Conservation (phyloP, 1,139 yeast genomes). For the Hansenula lynferdii region DNA sequence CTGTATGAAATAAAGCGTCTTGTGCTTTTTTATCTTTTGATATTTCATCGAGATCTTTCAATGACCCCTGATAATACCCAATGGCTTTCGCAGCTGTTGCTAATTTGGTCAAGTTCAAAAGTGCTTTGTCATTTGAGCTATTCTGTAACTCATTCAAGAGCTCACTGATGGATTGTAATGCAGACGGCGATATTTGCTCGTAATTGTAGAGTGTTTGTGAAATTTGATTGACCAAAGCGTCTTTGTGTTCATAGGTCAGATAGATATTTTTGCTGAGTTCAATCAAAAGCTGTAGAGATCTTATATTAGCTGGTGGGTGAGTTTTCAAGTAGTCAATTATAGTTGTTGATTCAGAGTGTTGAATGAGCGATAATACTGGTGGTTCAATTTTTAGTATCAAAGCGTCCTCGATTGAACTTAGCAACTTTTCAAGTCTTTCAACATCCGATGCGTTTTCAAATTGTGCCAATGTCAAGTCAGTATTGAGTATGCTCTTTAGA, state of each 20-base stretch:
- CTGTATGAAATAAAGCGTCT: not conserved
- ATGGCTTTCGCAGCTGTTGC: constrained; percentile 2
- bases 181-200: not conserved
- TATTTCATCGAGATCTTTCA: constrained; percentile 1
- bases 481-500: not conserved
- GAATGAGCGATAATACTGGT: not conserved
- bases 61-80: not conserved
- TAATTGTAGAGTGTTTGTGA: not conserved
- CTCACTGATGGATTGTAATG: not conserved
- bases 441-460: constrained; percentile 1
- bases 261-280: not conserved
- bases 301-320: not conserved
- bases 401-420: not conserved
- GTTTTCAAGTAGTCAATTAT: not conserved
- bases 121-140: not conserved
- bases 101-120: not conserved
- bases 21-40: constrained; percentile 1
- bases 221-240: not conserved
- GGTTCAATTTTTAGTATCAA: not conserved
- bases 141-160: not conserved
- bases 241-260: not conserved
- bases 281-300: not conserved
- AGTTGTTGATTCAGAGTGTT: not conserved
- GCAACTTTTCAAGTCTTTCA: not conserved
- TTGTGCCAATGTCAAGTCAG: not conserved